phyloP scores from a whole-genome alignment of 176 grass and related monocot genomes.

The Ensete ventricosum region DNA sequence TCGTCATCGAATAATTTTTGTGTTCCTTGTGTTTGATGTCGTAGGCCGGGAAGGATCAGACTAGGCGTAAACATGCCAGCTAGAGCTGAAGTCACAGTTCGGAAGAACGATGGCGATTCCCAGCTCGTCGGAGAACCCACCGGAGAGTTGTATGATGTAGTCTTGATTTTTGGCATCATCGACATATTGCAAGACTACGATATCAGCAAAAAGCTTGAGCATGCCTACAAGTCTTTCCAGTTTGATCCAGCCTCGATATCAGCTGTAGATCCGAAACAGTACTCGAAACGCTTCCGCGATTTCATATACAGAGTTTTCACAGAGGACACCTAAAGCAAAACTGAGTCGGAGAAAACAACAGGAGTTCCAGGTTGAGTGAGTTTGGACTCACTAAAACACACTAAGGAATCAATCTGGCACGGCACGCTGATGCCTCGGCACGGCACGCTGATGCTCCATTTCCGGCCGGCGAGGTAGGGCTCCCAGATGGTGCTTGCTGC shows the following conservation, averaged over 20 bases:
- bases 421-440: too few species aligned
- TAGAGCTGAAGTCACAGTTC: conserved; percentile 25
- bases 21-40: background rate
- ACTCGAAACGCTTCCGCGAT: conserved; percentile 31
- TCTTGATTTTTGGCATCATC: conserved; percentile 37
- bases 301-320: conserved; percentile 37
- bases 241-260: conserved; percentile 35
- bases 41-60: conserved; percentile 17
- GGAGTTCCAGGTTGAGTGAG: background rate
- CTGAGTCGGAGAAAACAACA: background rate
- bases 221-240: conserved; percentile 39
- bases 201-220: conserved; percentile 29
- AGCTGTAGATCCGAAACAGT: conserved; percentile 38
- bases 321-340: conserved; percentile 16
- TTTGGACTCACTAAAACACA: too few species aligned
- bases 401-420: background rate
- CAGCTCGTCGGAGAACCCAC: conserved; percentile 28
- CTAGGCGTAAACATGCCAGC: conserved; percentile 30
- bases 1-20: too few species aligned
- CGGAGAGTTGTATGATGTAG: conserved; percentile 32
- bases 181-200: conserved; percentile 30
- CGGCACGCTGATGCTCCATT: too few species aligned
- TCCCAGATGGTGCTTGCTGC: too few species aligned
- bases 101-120: conserved; percentile 3
- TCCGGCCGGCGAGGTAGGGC: too few species aligned